These are phyloP conservation scores for Austroboletus novae-zelandiae DNA, from an alignment of 1,284 basidiomycete genomes.

Conservation along the genomic window DNA sequence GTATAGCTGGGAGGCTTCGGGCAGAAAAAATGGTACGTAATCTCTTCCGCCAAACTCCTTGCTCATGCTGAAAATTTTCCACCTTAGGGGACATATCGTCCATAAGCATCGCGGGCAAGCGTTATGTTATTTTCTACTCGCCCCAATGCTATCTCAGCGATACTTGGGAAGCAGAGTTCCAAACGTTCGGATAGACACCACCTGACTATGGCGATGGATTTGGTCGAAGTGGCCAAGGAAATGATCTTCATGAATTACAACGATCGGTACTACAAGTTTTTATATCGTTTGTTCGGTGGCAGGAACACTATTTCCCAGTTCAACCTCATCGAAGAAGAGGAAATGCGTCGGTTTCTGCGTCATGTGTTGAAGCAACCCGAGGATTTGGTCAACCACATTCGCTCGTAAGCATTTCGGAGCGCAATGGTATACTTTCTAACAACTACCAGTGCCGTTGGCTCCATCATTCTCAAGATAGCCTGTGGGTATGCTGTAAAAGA, in stretches of 20 bases:
- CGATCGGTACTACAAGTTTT: slow-evolving; percentile 22
- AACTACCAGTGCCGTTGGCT: slow-evolving; percentile 9
- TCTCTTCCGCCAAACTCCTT: background rate
- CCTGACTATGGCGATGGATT: slow-evolving; percentile 24
- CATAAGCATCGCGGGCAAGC: slow-evolving; percentile 16
- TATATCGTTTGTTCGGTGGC: slow-evolving; percentile 25
- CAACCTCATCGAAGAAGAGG: slow-evolving; percentile 22
- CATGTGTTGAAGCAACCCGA: slow-evolving; percentile 14
- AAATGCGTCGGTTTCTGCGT: slow-evolving; percentile 23
- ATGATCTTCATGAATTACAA: slow-evolving; percentile 20
- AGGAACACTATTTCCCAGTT: slow-evolving; percentile 18
- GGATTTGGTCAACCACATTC: slow-evolving; percentile 17
- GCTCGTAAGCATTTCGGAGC: slow-evolving; percentile 19
- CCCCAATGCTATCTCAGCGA: slow-evolving; percentile 10
- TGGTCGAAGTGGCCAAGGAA: slow-evolving; percentile 24
- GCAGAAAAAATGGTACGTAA: slow-evolving; percentile 39
- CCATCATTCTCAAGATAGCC: slow-evolving; percentile 19
- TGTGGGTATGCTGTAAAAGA: slow-evolving; percentile 24
- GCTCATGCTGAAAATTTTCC: background rate
- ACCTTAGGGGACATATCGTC: slow-evolving; percentile 24
- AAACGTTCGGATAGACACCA: slow-evolving; percentile 25
- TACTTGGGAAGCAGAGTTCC: slow-evolving; percentile 30
- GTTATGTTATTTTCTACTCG: no score
- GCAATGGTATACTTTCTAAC: background rate
- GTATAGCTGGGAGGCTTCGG: slow-evolving; percentile 27